These are phyloP conservation scores for Saturnispora kantuleensis DNA, from an alignment of 805 yeast genomes.

Conservation along the genomic window DNA sequence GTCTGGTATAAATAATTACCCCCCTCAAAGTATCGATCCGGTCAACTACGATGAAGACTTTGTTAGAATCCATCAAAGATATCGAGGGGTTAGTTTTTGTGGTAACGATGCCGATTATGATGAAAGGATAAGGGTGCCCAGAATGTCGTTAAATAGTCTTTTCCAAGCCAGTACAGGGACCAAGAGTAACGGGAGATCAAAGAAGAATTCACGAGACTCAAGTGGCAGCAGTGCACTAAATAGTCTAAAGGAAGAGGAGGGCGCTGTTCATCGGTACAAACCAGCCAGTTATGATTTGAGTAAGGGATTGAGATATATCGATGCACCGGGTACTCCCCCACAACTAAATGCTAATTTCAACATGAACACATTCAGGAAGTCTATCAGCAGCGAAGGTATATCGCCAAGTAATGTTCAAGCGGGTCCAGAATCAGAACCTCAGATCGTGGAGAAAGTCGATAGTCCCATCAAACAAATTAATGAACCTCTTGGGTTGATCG, in stretches of 20 bases:
- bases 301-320: conserved; percentile 28
- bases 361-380: conserved; percentile 1
- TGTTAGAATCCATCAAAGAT: conserved; percentile 21
- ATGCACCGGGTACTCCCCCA: conserved; percentile 6
- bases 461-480: conserved; percentile 31
- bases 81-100: conserved; percentile 25
- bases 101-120: conserved; percentile 33
- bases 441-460: background rate
- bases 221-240: background rate
- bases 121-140: conserved; percentile 46
- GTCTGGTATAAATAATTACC: conserved; percentile 21
- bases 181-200: background rate
- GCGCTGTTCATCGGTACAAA: conserved; percentile 20
- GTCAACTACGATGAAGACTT: conserved; percentile 24
- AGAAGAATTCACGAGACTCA: background rate
- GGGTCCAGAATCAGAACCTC: too few species aligned
- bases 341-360: background rate
- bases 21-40: conserved; percentile 24
- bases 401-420: background rate
- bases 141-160: conserved; percentile 28
- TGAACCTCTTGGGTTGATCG: conserved; percentile 36
- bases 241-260: conserved; percentile 14
- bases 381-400: conserved; percentile 1
- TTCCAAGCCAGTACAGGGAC: background rate
- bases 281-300: conserved; percentile 41